Evolutionary conservation across 1,284 basidiomycete species (phyloP), one percentile per base, ranked within the genome.

Genomic region (Ceratobasidium sp.): DNA sequence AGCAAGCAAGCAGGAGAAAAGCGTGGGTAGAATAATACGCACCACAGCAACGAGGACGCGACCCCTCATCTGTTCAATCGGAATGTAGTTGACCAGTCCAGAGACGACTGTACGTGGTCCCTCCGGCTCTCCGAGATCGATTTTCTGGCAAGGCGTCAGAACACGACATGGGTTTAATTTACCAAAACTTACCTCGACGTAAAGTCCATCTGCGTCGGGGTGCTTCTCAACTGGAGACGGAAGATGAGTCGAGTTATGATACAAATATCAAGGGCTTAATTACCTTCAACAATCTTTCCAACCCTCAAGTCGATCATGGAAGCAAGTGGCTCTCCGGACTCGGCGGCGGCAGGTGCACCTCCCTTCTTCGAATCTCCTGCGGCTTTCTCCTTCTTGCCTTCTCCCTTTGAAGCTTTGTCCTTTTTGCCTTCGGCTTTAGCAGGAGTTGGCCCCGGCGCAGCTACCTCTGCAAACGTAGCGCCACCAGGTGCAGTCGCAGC

Each of bases 251-350:
- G 29, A 56, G 25, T 34, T 6, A 65, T 9, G 49, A 59, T 17
- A 69, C 49, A 32, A 19, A 85, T 90, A 54, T 5, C 19, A 25
- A 13, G 8, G 8, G 29, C 4, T n/a, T 61, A 7, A 25, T 82
- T 80, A 96, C 95, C 90, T 82, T 97, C 94, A 43, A 98, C 85
- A 77, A 98, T 97, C 80, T 91, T 92, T 7, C 95, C 95, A 15
- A 98, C 95, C 66, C 96, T 89, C 80, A 98, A 87, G 82, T 98
- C 96, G 81, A 98, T 94, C 95, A 98, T 97, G 62, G 94, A 95
- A 9, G 96, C 96, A 34, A 91, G 85, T 56, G 95, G 95, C 80
- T 92, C 92, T 13, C 92, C 90, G 25, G 89, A 88, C 77, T 93
- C 92, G 74, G 90, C 84, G 44, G 83, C 83, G 2, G 83, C 78